Evolutionary conservation across 1,139 yeast species (phyloP).

Genomic region (Saccharomyces pastorianus): DNA sequence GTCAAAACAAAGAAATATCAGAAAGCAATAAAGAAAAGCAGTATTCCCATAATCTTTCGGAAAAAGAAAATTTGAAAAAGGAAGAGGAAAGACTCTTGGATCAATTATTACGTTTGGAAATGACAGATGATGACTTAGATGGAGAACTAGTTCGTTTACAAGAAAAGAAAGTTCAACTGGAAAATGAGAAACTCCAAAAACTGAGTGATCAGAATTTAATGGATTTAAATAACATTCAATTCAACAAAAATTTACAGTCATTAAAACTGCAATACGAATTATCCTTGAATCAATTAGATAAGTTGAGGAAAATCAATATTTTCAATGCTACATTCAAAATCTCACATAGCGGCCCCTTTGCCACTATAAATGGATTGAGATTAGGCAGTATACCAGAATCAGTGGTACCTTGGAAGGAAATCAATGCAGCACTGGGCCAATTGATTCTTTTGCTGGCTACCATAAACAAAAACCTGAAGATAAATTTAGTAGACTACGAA

Average conservation of each 20-base stretch:
- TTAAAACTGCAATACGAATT: slow-evolving; percentile 54
- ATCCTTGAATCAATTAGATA: slow-evolving; percentile 58
- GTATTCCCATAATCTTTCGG: slow-evolving; percentile 13
- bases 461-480: slow-evolving; percentile 48
- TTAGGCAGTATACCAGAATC: slow-evolving; percentile 55
- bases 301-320: slow-evolving; percentile 66
- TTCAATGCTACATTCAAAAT: slow-evolving; percentile 76
- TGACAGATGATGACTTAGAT: slow-evolving; percentile 35
- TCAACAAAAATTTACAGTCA: slow-evolving; percentile 48
- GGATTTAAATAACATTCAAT: slow-evolving; percentile 43
- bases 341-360: slow-evolving; percentile 74
- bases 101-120: slow-evolving; percentile 30
- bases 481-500: slow-evolving; percentile 51
- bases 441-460: slow-evolving; percentile 62
- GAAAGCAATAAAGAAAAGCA: slow-evolving; percentile 14
- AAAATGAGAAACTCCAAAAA: slow-evolving; percentile 36
- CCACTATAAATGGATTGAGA: slow-evolving; percentile 78
- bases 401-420: slow-evolving; percentile 79
- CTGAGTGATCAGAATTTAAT: slow-evolving; percentile 43
- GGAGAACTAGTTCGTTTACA: slow-evolving; percentile 28
- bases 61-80: slow-evolving; percentile 33
- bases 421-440: slow-evolving; percentile 90
- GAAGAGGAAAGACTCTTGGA: slow-evolving; percentile 34
- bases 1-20: slow-evolving; percentile 40
- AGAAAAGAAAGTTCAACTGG: slow-evolving; percentile 33